Percentiles rank a stretch among this genome's conserved stretches.
These are phyloP conservation scores for Aspergillus sp. DNA, from an alignment of 2,329 filamentous ascomycete species.

Conservation along the genomic window DNA sequence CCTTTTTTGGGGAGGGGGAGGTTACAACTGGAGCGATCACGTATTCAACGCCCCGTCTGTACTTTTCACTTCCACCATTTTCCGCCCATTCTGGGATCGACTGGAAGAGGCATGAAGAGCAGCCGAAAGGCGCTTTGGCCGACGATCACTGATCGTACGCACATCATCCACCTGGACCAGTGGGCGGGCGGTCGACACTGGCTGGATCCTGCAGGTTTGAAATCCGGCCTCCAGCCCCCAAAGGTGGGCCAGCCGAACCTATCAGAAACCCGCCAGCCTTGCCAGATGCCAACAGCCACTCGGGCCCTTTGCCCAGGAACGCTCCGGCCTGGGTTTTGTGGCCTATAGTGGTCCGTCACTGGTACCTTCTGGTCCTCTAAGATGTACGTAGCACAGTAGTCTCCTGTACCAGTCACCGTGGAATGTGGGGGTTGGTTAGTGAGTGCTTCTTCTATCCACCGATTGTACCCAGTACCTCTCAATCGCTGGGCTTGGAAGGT, in stretches of 20 bases:
- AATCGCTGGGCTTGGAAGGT: neutral
- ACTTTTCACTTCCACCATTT: neutral
- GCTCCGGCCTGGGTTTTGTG: constrained; percentile 15
- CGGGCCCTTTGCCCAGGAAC: constrained; percentile 21
- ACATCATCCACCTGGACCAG: constrained; percentile 27
- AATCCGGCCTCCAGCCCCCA: constrained; percentile 11
- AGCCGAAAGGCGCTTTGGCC: constrained; percentile 11
- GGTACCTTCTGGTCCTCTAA: constrained; percentile 1
- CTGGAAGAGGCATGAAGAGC: constrained; percentile 9
- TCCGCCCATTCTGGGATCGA: constrained; percentile 8
- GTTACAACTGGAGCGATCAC: neutral
- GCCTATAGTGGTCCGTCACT: constrained; percentile 12
- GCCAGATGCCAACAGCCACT: constrained; percentile 17
- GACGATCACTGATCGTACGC: constrained; percentile 23
- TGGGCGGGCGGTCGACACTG: constrained; percentile 11
- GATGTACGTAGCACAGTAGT: constrained; percentile 14
- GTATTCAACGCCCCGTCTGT: neutral
- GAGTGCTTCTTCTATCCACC: neutral
- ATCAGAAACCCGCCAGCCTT: constrained; percentile 16
- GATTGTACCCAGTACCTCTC: neutral
- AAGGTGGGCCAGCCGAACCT: constrained; percentile 15
- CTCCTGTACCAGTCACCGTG: constrained; percentile 1
- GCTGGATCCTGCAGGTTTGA: constrained; percentile 18
- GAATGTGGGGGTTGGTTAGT: constrained; percentile 14
- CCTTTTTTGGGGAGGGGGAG: neutral